A percentile compares a stretch with the other conserved stretches of the same genome.
These are phyloP conservation scores for Dalbergia cultrata DNA, from an alignment of 306 rosid species.

Conservation along the genomic window DNA sequence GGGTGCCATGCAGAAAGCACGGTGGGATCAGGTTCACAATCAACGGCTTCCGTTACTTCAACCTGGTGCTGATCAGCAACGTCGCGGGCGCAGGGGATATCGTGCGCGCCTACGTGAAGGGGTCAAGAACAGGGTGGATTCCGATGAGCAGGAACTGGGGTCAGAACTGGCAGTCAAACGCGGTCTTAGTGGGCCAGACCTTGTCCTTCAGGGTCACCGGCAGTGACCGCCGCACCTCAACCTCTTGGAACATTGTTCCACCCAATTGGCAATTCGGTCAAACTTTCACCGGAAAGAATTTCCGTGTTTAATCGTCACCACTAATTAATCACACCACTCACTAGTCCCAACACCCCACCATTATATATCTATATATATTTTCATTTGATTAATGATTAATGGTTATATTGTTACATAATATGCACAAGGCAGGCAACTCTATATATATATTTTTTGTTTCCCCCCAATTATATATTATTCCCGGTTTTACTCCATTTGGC, in stretches of 20 bases:
- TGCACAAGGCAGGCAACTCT: conserved; percentile 6
- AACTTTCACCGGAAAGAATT: conserved; percentile 91
- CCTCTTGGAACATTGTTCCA: conserved; percentile 91
- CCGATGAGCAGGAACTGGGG: conserved; percentile 98
- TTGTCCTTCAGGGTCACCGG: conserved; percentile 76
- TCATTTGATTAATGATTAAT: not conserved
- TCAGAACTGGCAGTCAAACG: conserved; percentile 96
- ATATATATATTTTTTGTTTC: conserved; percentile 14
- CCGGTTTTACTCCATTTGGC: conserved; percentile 27
- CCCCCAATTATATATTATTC: conserved; percentile 38
- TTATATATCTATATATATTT: not conserved
- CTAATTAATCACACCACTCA: not conserved
- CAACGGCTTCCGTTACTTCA: conserved; percentile 97
- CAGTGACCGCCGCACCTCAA: conserved; percentile 87
- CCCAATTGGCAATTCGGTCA: conserved; percentile 92
- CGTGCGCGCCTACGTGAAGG: conserved; percentile 80
- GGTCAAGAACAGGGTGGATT: conserved; percentile 81
- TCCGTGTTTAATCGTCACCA: conserved; percentile 60
- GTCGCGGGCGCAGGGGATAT: conserved; percentile 98
- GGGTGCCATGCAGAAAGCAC: conserved; percentile 85
- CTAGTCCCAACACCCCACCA: not conserved
- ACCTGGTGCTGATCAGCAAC: conserved; percentile 82
- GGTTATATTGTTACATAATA: not conserved
- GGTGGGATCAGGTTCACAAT: conserved; percentile 92
- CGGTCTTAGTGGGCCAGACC: conserved; percentile 78